Base-by-base conservation (phyloP, 768 basidiomycete genomes). In the Lentinus tigrinus region DNA sequence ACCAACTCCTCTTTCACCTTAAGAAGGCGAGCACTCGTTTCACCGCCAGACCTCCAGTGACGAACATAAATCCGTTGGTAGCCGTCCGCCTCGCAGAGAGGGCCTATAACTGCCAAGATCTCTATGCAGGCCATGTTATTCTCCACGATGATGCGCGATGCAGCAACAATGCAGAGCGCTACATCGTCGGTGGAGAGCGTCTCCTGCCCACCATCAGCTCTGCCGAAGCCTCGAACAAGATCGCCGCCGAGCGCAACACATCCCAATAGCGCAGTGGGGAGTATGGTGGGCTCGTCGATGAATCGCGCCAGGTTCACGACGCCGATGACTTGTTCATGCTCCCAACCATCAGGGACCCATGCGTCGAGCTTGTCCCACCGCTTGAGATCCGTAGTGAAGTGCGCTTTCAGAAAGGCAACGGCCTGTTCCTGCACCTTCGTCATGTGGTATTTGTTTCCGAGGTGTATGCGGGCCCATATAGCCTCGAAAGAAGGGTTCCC, bases 381-480 rank as follows among this genome's bases (percentile, higher is more conserved):
- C 2, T 28, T n/a, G 36, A 59, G 47, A 7, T 55, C 21, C 14
- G 26, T 8, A 1, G 62, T 10, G 47, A 56, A 63, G 26, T 49
- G 36, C 4, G 38, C 34, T 19, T 52, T 46, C 13, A 63, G 47
- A n/a, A 39, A 57, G 4, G 19, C 21, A 7, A 59, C 14, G 11
- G 58, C 51, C 19, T 37, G 48, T 0, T 60, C 40, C 17, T 24
- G 14, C 19, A 63, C 26, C 6, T 36, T 44, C 16, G 38, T 21
- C 40, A 63, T 54, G 10, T 57, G 42, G 31, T 63, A 63, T 39
- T 60, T 63, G 59, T 60, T 52, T 19, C 58, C 52, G 17, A 59
- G 52, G 17, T 37, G 51, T 16, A 59, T 54, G 3, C 47, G 24
- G 4, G 51, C 43, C 1, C 31, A 31, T 1, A 31, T 31, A 11